Evolutionary conservation across 306 rosid species (phyloP).

Genomic region (Delonix regia): DNA sequence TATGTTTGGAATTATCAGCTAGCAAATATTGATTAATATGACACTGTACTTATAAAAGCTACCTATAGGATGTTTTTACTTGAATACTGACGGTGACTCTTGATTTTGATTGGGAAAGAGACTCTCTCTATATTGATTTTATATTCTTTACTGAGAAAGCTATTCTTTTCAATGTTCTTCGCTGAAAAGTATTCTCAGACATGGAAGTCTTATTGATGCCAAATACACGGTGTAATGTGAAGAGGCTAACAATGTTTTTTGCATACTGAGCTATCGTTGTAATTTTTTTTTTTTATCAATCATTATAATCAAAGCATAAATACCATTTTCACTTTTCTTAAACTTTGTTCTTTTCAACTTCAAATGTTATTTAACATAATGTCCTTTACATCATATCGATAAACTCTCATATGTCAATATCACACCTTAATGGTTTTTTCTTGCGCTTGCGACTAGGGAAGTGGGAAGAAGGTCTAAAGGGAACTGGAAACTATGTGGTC

Average conservation of each 20-base stretch:
- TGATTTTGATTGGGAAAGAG: not conserved
- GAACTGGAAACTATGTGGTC: conserved; percentile 88
- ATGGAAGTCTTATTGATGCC: not conserved
- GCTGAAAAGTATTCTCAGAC: not conserved
- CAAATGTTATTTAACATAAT: conserved; percentile 27
- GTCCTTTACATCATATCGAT: conserved; percentile 64
- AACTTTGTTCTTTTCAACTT: conserved; percentile 25
- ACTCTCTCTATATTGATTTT: not conserved
- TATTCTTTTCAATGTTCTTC: not conserved
- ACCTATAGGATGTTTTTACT: not conserved
- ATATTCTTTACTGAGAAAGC: not conserved
- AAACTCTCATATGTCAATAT: conserved; percentile 49
- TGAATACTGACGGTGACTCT: not conserved
- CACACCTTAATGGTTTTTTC: conserved; percentile 77
- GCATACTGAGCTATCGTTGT: not conserved
- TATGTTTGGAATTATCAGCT: not conserved
- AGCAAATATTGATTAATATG: not conserved
- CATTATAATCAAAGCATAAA: not conserved
- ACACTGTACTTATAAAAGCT: not conserved
- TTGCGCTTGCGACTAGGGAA: conserved; percentile 89
- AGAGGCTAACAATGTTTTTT: not conserved
- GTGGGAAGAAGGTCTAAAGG: conserved; percentile 81
- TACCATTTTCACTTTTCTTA: not conserved
- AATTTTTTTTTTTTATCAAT: not conserved
- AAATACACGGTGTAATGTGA: not conserved